phyloP scores from a whole-genome alignment of 2,329 filamentous ascomycete species.

The Cladosporium sp. region DNA sequence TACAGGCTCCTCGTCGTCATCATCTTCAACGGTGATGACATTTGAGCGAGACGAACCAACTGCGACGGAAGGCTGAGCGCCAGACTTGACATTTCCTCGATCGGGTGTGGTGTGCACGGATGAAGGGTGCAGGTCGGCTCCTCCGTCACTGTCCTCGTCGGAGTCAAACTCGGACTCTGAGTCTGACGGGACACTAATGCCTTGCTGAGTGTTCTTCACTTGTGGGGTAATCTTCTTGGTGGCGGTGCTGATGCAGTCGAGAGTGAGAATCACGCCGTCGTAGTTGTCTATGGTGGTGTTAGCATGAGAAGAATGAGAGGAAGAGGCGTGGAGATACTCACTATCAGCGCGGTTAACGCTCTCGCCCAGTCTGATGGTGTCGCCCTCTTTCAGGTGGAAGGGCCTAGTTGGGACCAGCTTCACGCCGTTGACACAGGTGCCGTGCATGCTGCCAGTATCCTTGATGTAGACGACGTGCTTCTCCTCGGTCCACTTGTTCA shows the following conservation, averaged over 20 bases:
- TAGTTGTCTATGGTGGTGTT: conserved; percentile 26
- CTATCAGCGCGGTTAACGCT: conserved; percentile 30
- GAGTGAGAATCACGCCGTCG: conserved; percentile 30
- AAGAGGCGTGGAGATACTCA: conserved; percentile 13
- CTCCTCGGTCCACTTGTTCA: conserved; percentile 14
- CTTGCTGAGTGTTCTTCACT: conserved; percentile 4
- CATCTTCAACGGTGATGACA: conserved; percentile 24
- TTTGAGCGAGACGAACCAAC: neutral
- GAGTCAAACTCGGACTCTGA: conserved; percentile 30
- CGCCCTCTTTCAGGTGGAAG: conserved; percentile 27
- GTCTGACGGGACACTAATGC: conserved; percentile 8
- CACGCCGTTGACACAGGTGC: conserved; percentile 37
- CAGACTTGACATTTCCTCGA: conserved; percentile 12
- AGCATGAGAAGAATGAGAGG: neutral
- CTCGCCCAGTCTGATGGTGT: conserved; percentile 36
- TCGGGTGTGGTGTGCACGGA: conserved; percentile 35
- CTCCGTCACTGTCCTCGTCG: conserved; percentile 17
- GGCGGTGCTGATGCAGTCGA: conserved; percentile 20
- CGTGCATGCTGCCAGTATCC: conserved; percentile 36
- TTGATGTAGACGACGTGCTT: conserved; percentile 30
- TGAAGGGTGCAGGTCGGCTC: conserved; percentile 11
- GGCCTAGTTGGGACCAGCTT: conserved; percentile 24
- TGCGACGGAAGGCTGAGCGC: neutral
- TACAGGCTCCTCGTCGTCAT: conserved; percentile 23
- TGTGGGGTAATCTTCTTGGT: conserved; percentile 5